Evolutionary conservation across 148 eudicot genomes (phyloP), one percentile per base, ranked within the genome.

Genomic region (Chenopodium album): DNA sequence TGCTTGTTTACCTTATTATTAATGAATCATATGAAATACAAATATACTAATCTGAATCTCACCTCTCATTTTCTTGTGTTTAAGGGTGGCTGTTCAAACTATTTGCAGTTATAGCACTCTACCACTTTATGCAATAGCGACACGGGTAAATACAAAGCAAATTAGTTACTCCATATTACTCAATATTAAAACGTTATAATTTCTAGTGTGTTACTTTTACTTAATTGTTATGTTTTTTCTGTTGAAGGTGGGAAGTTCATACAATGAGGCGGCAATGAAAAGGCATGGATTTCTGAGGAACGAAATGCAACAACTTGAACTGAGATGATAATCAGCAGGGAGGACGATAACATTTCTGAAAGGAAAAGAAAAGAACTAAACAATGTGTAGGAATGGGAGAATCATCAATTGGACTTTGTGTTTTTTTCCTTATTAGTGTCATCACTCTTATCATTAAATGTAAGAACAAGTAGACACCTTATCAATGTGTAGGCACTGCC

Each of bases 61-160:
- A 37, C 73, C 14, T 71, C 2, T 48, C 26, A 20, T 81, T 34
- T 77, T 9, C 10, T 22, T 14, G 48, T 14, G 48, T 80, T 48
- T n/a, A 76, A 91, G 94, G 89, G 87, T 90, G 47, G 52, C 82
- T 41, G 83, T 88, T 70, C 91, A 90, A 85, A 44, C 86, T 23
- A 81, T 91, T 23, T 88, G 90, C 86, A 91, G 92, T 82, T 91
- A 87, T 69, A 91, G 94, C 75, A 90, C 91, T 22, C 86, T 91
- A 28, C 94, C 94, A 44, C 91, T 91, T 28, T 91, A 91, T 77
- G 91, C 94, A 54, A 85, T 91, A 71, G 92, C 90, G 22, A 85
- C 92, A 64, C 94, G 88, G 89, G 94, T 91, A 80, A 9, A 48
- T 1, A 48, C 52, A 48, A 9, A 48, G 10, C 52, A 48, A 48